A percentile compares a stretch with the other conserved stretches of the same genome.
These are phyloP conservation scores for Mycena pura DNA, from an alignment of 768 basidiomycete genomes.

Conservation along the genomic window DNA sequence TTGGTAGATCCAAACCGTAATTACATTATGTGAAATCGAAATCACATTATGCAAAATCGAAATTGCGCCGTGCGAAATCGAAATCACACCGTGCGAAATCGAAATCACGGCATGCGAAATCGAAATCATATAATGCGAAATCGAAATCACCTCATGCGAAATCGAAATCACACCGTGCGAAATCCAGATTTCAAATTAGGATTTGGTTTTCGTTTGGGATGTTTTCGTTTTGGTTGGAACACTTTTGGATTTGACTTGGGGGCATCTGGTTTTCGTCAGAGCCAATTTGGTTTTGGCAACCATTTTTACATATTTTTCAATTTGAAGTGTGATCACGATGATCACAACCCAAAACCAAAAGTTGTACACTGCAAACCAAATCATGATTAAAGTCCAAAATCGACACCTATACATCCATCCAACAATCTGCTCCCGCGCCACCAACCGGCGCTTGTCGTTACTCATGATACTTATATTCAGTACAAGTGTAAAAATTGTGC, in stretches of 20 bases:
- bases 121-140: background rate
- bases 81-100: background rate
- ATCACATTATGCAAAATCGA: background rate
- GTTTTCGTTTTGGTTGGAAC: background rate
- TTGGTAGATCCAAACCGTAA: background rate
- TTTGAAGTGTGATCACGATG: background rate
- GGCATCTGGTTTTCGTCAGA: too few relatives aligned
- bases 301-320: background rate
- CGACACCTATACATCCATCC: slow-evolving; percentile 58
- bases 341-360: background rate
- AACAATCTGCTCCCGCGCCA: too few relatives aligned
- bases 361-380: background rate
- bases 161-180: background rate
- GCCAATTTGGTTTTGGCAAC: background rate
- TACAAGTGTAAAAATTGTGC: too few relatives aligned
- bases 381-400: background rate
- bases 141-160: too few relatives aligned
- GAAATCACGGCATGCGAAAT: background rate
- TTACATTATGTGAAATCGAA: too few relatives aligned
- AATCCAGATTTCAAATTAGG: background rate
- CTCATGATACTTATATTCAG: too few relatives aligned
- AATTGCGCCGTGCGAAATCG: background rate
- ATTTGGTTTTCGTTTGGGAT: background rate
- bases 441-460: too few relatives aligned
- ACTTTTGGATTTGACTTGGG: background rate